Percentiles rank a stretch among this genome's conserved stretches.
phyloP scores from a whole-genome alignment of 352 stramenopile species.

The Phytophthora meadii region DNA sequence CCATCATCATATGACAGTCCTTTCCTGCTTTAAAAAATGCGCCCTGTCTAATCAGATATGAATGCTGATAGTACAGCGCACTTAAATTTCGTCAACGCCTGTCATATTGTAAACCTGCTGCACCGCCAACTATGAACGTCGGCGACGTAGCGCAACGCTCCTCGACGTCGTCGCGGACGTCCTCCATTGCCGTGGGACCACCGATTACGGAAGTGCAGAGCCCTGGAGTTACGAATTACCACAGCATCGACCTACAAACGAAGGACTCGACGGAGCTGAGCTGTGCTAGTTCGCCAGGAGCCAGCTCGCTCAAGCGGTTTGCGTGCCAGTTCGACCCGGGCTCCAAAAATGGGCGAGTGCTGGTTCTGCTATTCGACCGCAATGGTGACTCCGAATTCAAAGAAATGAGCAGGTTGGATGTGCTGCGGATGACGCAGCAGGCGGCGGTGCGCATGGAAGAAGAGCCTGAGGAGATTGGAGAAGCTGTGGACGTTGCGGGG shows the following conservation, averaged over 20 bases:
- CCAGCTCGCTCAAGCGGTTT: constrained; percentile 44
- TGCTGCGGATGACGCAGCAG: constrained; percentile 66
- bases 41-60: too few relatives aligned
- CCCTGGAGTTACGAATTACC: constrained; percentile 34
- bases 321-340: constrained; percentile 53
- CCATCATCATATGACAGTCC: too few relatives aligned
- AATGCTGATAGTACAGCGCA: too few relatives aligned
- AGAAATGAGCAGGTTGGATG: constrained; percentile 60
- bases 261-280: constrained; percentile 36
- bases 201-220: constrained; percentile 3
- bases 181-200: constrained; percentile 9
- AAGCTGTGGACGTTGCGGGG: constrained; percentile 13
- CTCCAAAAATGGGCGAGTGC: constrained; percentile 42
- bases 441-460: constrained; percentile 40
- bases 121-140: constrained; percentile 1
- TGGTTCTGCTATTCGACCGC: constrained; percentile 64
- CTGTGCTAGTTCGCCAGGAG: constrained; percentile 27
- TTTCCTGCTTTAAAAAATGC: too few relatives aligned
- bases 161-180: constrained; percentile 8
- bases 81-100: not conserved
- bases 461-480: constrained; percentile 18
- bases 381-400: constrained; percentile 59
- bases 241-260: constrained; percentile 46
- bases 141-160: not conserved
- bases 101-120: constrained; percentile 8